A percentile compares a stretch with the other conserved stretches of the same genome.
Evolutionary conservation across 140 eudicot species (phyloP).

Genomic region (Anethum foeniculum): DNA sequence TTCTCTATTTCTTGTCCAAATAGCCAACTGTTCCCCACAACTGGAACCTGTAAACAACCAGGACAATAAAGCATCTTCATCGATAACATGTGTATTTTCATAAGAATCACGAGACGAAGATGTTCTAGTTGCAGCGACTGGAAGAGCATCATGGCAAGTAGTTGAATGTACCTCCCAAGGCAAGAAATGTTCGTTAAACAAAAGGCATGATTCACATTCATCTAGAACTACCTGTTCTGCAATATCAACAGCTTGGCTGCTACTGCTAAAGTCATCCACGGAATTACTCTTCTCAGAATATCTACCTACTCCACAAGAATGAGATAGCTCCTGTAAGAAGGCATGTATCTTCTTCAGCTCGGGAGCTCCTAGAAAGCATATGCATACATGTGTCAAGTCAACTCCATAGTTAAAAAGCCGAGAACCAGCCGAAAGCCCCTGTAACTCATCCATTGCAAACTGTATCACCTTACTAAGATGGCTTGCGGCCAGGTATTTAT

Average conservation of each 20-base stretch:
- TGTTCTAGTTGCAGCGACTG: constrained; percentile 19
- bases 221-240: constrained; percentile 47
- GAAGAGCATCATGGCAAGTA: constrained; percentile 14
- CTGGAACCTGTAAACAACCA: constrained; percentile 79
- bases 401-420: constrained; percentile 57
- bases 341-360: constrained; percentile 70
- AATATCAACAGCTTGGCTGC: constrained; percentile 21
- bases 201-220: constrained; percentile 55
- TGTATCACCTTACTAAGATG: constrained; percentile 82
- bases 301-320: constrained; percentile 71
- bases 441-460: constrained; percentile 79
- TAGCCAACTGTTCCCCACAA: constrained; percentile 54
- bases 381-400: constrained; percentile 75
- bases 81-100: constrained; percentile 27
- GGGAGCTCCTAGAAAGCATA: constrained; percentile 75
- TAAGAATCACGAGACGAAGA: constrained; percentile 10
- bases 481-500: constrained; percentile 68
- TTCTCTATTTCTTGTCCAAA: constrained; percentile 52
- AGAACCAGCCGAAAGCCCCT: constrained; percentile 47
- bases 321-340: constrained; percentile 68
- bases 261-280: constrained; percentile 33
- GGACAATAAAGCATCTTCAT: constrained; percentile 59
- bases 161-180: constrained; percentile 22
- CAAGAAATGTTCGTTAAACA: constrained; percentile 51
- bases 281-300: constrained; percentile 50